Evolutionary conservation across 345 rosid species (phyloP).

Genomic region (Eucalyptus erythrocorys): DNA sequence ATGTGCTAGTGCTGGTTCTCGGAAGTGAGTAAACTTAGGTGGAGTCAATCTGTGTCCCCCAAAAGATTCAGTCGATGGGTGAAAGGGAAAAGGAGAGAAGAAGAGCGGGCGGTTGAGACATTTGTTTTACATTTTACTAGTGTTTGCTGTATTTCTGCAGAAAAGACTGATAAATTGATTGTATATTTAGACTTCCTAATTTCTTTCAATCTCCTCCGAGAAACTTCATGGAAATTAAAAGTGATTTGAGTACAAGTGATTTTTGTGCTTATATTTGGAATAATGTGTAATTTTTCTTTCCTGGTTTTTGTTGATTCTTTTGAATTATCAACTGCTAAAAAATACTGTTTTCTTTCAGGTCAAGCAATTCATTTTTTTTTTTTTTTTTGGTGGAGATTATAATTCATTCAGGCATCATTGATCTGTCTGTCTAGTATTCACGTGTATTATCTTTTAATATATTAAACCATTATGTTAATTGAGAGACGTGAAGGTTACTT

Average conservation of each 20-base stretch:
- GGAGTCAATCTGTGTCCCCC: background rate
- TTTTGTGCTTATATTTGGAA: background rate
- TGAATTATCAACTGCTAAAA: background rate
- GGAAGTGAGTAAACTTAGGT: background rate
- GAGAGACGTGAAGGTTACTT: background rate
- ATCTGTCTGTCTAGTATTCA: background rate
- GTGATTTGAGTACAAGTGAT: background rate
- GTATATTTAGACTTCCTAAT: background rate
- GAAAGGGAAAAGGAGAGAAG: background rate
- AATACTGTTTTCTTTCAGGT: background rate
- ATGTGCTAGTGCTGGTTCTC: background rate
- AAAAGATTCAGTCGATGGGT: background rate
- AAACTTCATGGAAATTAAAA: background rate
- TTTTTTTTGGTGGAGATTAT: background rate
- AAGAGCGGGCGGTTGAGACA: background rate
- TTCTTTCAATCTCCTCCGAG: background rate
- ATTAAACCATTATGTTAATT: background rate
- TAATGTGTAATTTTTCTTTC: background rate
- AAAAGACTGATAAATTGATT: background rate
- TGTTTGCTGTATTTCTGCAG: background rate
- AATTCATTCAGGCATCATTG: background rate
- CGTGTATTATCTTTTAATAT: background rate
- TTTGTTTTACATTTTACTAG: background rate
- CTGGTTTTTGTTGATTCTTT: background rate
- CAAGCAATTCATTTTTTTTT: background rate